phyloP scores from a whole-genome alignment of 495 filamentous ascomycete genomes.

The Lasiosphaeris hirsuta region DNA sequence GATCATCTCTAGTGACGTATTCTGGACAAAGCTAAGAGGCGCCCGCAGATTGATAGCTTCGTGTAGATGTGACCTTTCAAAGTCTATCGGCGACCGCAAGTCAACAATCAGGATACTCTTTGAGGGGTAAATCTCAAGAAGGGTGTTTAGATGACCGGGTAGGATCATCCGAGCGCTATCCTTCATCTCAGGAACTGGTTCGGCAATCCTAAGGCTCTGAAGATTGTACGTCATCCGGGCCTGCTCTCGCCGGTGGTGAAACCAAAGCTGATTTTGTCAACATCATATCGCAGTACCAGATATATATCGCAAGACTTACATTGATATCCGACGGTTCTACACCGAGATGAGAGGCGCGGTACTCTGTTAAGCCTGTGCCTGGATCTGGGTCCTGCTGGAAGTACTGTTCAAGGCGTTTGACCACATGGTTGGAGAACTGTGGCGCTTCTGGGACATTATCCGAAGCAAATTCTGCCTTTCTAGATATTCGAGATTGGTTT shows the following conservation, averaged over 20 bases:
- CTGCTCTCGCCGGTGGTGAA: conserved; percentile 42
- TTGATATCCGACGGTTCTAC: conserved; percentile 37
- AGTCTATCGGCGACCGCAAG: conserved; percentile 40
- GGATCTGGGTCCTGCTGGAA: conserved; percentile 39
- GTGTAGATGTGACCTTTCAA: conserved; percentile 45
- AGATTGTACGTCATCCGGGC: conserved; percentile 38
- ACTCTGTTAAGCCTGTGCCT: conserved; percentile 34
- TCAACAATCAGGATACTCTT: conserved; percentile 45
- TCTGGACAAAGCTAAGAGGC: conserved; percentile 39
- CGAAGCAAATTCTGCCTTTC: conserved; percentile 25
- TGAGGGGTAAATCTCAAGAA: conserved; percentile 44
- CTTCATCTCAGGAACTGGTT: conserved; percentile 21
- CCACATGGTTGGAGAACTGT: conserved; percentile 33
- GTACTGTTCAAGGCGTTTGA: conserved; percentile 42
- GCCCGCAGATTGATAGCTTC: conserved; percentile 47
- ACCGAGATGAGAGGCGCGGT: conserved; percentile 41
- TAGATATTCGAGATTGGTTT: conserved; percentile 30
- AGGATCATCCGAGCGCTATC: conserved; percentile 42
- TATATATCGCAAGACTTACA: conserved; percentile 7
- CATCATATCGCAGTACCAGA: neutral
- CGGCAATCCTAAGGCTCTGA: conserved; percentile 33
- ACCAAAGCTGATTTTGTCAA: conserved; percentile 35
- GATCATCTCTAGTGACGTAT: conserved; percentile 46
- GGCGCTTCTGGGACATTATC: conserved; percentile 29
- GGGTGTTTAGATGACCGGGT: conserved; percentile 43